Conservation (phyloP, 2,329 filamentous ascomycete genomes). For the Xylaria sp. region DNA sequence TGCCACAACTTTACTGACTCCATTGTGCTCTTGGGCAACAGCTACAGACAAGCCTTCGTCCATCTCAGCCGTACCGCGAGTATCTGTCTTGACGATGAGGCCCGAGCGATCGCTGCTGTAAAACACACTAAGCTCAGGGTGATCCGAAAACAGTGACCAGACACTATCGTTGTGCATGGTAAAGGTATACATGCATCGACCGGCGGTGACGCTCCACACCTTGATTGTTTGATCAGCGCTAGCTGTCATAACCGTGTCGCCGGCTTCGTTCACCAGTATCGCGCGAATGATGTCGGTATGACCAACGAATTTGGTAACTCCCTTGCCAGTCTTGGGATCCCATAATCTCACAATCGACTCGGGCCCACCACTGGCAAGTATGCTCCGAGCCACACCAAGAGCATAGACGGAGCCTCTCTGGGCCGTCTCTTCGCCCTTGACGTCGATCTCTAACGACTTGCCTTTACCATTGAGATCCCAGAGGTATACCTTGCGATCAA, state of each 20-base stretch:
- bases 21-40: constrained; percentile 91
- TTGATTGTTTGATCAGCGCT: constrained; percentile 98
- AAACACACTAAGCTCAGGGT: constrained; percentile 87
- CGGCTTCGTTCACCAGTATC: constrained; percentile 87
- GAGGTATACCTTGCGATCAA: constrained; percentile 90
- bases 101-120: constrained; percentile 95
- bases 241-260: constrained; percentile 91
- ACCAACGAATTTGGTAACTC: constrained; percentile 95
- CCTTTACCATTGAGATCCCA: constrained; percentile 94
- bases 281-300: constrained; percentile 95
- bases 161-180: constrained; percentile 99
- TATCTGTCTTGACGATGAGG: constrained; percentile 95
- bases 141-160: constrained; percentile 92
- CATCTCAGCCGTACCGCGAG: constrained; percentile 75
- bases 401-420: constrained; percentile 98
- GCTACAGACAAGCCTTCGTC: constrained; percentile 92
- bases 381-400: constrained; percentile 79
- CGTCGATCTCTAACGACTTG: constrained; percentile 86
- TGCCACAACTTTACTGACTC: constrained; percentile 74
- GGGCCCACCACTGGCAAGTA: constrained; percentile 91
- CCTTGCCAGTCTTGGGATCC: constrained; percentile 88
- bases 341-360: constrained; percentile 93
- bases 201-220: constrained; percentile 95
- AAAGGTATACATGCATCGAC: constrained; percentile 95
- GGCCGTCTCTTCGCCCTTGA: constrained; percentile 81